phyloP scores from a whole-genome alignment of 208 protist species.

The Leishmania mexicana region DNA sequence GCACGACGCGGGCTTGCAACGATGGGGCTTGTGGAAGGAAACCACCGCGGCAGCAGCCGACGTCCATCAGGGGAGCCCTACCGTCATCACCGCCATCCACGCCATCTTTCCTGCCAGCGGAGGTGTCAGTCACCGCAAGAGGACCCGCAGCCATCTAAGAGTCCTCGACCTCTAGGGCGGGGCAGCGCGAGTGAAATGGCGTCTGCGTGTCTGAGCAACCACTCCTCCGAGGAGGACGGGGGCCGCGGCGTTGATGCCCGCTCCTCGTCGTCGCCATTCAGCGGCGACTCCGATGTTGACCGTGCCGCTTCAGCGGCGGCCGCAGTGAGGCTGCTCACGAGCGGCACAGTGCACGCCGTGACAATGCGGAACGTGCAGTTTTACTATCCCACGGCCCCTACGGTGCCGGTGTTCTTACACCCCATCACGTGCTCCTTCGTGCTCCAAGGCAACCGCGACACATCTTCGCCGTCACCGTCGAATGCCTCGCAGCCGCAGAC shows the following conservation, averaged over 20 bases:
- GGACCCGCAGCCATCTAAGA: neutral
- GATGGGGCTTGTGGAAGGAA: neutral
- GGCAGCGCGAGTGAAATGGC: conserved; percentile 15
- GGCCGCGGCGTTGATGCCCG: neutral
- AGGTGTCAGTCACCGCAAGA: neutral
- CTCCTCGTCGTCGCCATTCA: conserved; percentile 1
- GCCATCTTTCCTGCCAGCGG: neutral
- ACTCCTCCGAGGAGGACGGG: neutral
- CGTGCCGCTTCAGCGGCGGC: conserved; percentile 22
- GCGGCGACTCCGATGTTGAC: neutral
- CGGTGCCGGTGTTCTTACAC: conserved; percentile 51
- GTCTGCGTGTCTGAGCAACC: conserved; percentile 15
- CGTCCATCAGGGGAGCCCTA: neutral
- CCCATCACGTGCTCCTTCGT: conserved; percentile 27
- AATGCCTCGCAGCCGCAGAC: conserved; percentile 4
- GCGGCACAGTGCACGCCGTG: conserved; percentile 27
- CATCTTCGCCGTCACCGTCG: neutral
- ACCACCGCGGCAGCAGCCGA: neutral
- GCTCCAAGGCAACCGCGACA: conserved; percentile 8
- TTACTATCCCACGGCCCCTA: conserved; percentile 66
- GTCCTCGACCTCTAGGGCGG: neutral
- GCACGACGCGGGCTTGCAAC: neutral
- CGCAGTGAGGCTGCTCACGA: conserved; percentile 13
- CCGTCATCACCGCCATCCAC: conserved; percentile 2
- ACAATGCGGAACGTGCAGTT: conserved; percentile 48